phyloP scores from a whole-genome alignment of 306 rosid species.

The Gleditsia sinensis region DNA sequence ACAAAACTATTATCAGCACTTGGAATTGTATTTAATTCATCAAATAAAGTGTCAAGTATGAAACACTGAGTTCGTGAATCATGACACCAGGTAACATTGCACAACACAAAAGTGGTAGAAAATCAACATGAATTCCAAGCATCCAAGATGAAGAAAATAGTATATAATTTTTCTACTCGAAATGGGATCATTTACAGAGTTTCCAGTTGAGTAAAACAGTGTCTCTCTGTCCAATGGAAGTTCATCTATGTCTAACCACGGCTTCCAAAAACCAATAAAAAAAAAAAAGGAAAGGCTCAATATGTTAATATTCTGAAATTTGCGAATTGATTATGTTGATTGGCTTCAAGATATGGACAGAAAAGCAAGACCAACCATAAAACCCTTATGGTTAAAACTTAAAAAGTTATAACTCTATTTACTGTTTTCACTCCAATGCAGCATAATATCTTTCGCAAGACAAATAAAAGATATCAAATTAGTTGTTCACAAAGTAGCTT shows the following conservation, averaged over 20 bases:
- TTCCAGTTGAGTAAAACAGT: conserved; percentile 2
- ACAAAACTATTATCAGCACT: conserved; percentile 31
- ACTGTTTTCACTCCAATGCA: neutral
- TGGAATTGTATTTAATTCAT: conserved; percentile 17
- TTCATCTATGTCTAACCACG: neutral
- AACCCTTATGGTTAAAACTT: neutral
- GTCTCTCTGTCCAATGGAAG: neutral
- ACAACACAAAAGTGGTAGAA: conserved; percentile 22
- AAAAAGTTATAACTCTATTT: too few species aligned
- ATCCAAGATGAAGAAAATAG: too few species aligned
- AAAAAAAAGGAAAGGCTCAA: conserved; percentile 1
- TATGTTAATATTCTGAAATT: conserved; percentile 6
- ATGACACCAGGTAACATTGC: neutral
- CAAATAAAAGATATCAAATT: neutral
- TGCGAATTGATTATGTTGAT: neutral
- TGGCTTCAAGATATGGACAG: conserved; percentile 14
- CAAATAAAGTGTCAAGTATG: neutral
- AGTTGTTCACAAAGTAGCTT: neutral
- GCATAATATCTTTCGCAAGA: neutral
- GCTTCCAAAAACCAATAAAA: conserved; percentile 8
- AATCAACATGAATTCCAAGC: neutral
- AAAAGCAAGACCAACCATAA: neutral
- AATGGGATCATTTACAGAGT: conserved; percentile 2
- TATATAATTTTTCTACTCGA: conserved; percentile 20
- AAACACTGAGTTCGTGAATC: neutral